Percentiles rank a stretch among this genome's conserved stretches.
Evolutionary conservation across 2,329 filamentous ascomycete genomes (phyloP).

Genomic region (Lachnellula arida): DNA sequence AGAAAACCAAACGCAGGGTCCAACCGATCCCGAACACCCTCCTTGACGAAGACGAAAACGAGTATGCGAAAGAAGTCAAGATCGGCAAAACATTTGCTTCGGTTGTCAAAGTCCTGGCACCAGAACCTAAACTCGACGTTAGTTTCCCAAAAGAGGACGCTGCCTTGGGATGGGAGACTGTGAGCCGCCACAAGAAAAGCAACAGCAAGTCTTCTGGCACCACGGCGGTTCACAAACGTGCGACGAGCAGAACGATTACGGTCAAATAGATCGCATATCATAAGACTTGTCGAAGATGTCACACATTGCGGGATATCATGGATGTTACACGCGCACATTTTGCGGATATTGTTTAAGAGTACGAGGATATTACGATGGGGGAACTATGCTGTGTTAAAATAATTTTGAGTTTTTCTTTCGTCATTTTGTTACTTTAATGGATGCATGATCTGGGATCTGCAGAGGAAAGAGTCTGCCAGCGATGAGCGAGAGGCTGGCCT

Average conservation of each 20-base stretch:
- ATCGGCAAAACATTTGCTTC: not conserved
- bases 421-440: not conserved
- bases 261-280: not conserved
- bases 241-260: not conserved
- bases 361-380: not conserved
- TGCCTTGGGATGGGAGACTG: not conserved
- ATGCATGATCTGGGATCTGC: not conserved
- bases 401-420: not conserved
- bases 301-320: not conserved
- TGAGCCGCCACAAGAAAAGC: not conserved
- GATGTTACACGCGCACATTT: not conserved
- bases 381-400: not conserved
- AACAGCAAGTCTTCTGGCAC: not conserved
- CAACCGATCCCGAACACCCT: not conserved
- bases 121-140: not conserved
- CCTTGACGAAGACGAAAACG: not conserved
- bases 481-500: no score
- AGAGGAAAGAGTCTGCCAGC: no score
- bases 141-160: not conserved
- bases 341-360: not conserved
- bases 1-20: not conserved
- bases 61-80: not conserved
- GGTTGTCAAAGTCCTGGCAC: not conserved
- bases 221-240: not conserved
- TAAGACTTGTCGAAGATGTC: not conserved